Base-by-base conservation (phyloP, 208 protist genomes). In the Willaertia magna region DNA sequence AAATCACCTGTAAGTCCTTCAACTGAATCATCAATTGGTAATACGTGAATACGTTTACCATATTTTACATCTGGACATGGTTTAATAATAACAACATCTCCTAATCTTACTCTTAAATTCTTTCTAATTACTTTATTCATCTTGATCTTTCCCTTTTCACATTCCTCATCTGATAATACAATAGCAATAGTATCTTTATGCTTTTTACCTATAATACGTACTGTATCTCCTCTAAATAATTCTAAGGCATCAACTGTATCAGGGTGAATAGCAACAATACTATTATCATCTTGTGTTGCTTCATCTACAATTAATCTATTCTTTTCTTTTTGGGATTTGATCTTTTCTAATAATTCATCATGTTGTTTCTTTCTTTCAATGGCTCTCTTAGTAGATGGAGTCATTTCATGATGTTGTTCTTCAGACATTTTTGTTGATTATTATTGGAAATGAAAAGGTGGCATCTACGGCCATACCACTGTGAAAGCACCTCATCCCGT, bases 1-100 rank as follows among this genome's bases (percentile, higher is more conserved):
- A 99, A 88, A 90, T 99, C 98, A 59, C 98, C 98, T 18, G 95
- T 95, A 59, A 99, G 88, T 87, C 98, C 99, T 92, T 99, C 96
- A 81, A 99, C 96, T 12, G 97, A 99, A 92, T 99, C 98, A 84
- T 98, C 96, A 87, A 99, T 97, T 4, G 99, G 99, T 7, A 99
- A 91, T 43, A 99, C 95, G 89, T 99, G 98, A 89, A 99, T 95
- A 86, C 96, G 92, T 87, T 97, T 98, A 85, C 97, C 97, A 89
- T 99, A 99, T 87, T 97, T 96, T 26, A 99, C 92, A 85, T 99
- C 97, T 39, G 92, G 92, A 92, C 93, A 97, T n/a, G 92, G 89
- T 82, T 98, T 92, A 3, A 99, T 90, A 30, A 93, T 93, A 61
- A 99, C 94, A 47, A 99, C 90, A 90, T 99, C 99, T 44, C 95